Evolutionary conservation across 148 eudicot genomes (phyloP).

Genomic region (Pouteria glomerata): DNA sequence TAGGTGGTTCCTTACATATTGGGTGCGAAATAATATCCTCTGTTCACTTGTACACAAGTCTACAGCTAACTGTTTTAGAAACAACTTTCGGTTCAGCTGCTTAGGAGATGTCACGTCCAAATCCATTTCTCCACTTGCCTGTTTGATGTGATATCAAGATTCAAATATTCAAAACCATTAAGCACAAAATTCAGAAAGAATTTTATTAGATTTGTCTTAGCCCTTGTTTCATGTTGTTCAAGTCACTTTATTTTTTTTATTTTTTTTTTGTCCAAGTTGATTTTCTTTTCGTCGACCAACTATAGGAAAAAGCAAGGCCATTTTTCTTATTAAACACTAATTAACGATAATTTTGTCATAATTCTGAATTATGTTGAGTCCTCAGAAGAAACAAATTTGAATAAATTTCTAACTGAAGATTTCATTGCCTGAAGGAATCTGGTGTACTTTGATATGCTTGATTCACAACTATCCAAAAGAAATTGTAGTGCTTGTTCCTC

Average conservation of each 20-base stretch:
- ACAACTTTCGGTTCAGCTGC: slow-evolving; percentile 79
- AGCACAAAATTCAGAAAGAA: not conserved
- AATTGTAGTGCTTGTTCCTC: slow-evolving; percentile 81
- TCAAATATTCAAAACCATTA: not conserved
- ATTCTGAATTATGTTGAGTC: not conserved
- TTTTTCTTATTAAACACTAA: not conserved
- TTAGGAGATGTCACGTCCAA: slow-evolving; percentile 95
- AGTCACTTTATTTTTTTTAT: no score
- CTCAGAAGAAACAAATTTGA: not conserved
- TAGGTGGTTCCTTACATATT: slow-evolving; percentile 54
- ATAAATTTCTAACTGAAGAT: not conserved
- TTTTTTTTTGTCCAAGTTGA: no score
- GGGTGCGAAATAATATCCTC: slow-evolving; percentile 82
- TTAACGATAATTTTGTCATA: not conserved
- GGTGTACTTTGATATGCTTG: slow-evolving; percentile 74
- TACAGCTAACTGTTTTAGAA: slow-evolving; percentile 88
- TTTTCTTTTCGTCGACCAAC: not conserved
- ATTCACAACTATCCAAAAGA: slow-evolving; percentile 79
- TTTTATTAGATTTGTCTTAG: not conserved
- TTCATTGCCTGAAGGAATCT: slow-evolving; percentile 78
- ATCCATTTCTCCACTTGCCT: slow-evolving; percentile 98
- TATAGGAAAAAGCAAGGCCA: not conserved
- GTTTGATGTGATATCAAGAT: slow-evolving; percentile 3
- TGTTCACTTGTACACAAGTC: slow-evolving; percentile 87
- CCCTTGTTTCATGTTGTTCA: no score